Conservation (phyloP, 1,284 basidiomycete genomes). For the Xerocomus nothofagi region DNA sequence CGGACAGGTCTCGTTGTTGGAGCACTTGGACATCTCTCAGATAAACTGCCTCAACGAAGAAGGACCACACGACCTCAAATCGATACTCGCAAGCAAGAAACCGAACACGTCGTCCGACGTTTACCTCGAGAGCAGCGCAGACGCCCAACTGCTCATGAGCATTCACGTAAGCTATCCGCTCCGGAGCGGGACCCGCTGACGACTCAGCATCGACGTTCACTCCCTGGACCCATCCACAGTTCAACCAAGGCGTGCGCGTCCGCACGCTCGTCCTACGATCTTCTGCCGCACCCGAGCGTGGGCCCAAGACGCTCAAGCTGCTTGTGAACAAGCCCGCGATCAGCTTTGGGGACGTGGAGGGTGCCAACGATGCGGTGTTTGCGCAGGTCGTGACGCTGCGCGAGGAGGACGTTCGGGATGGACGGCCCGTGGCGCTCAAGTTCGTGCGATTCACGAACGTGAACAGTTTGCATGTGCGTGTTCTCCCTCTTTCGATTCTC, state of each 20-base stretch:
- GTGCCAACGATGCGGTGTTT: conserved; percentile 46
- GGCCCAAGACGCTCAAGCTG: conserved; percentile 67
- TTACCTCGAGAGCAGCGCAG: conserved; percentile 76
- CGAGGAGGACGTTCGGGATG: conserved; percentile 53
- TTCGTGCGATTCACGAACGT: conserved; percentile 83
- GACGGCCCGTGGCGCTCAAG: conserved; percentile 60
- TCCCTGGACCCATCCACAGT: conserved; percentile 43
- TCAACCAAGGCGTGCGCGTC: conserved; percentile 78
- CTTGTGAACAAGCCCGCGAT: conserved; percentile 66
- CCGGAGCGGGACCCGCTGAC: not conserved
- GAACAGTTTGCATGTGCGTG: conserved; percentile 65
- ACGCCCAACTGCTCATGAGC: conserved; percentile 75
- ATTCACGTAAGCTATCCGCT: conserved; percentile 51
- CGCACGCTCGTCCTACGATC: conserved; percentile 68
- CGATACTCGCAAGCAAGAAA: conserved; percentile 52
- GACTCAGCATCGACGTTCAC: not conserved
- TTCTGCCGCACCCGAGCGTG: conserved; percentile 48
- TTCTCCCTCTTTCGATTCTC: not conserved
- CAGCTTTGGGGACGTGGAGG: conserved; percentile 67
- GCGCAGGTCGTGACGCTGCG: conserved; percentile 57
- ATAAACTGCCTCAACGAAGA: conserved; percentile 80
- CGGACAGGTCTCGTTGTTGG: conserved; percentile 55
- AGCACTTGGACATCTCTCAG: conserved; percentile 59
- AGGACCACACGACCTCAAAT: conserved; percentile 56
- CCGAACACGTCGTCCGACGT: conserved; percentile 43